Evolutionary conservation across 805 yeast species (phyloP), one percentile per base, ranked within the genome.

Genomic region (Cyberlindnera meyerae): DNA sequence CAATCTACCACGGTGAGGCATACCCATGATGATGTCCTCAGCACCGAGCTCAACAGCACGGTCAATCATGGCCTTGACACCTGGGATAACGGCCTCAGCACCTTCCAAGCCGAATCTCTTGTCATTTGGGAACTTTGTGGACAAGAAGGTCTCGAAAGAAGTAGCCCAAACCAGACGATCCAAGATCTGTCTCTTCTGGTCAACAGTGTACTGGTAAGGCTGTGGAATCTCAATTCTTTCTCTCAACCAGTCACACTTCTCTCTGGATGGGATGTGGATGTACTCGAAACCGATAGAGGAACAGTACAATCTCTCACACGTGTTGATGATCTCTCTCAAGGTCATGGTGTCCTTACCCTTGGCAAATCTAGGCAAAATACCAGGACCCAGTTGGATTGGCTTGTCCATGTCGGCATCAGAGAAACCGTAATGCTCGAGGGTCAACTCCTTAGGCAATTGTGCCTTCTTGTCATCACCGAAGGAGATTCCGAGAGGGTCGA

Each of bases 1-100:
- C 57, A 93, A 74, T 71, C 99, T 82, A 68, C 99, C 99, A 76
- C 99, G 85, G 68, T 93, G 99, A 36, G 99, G 97, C 97, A 93
- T 93, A 71, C 99, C 99, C 54, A 93, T 82, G 55, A 90, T 94
- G 44, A 93, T 80, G 62, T 90, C 97, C 66, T 89, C 96, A 36
- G 90, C 82, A 54, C 99, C 99, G 44, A 71, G 68, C 49, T 84
- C 94, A 34, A 89, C 97, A 30, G 96, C 75, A 49, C 88, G 80
- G 66, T 93, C 99, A 60, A 93, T 88, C 60, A 93, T 64, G 33
- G 96, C 83, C 71, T 93, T 93, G 73, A 93, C 81, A 70, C 97
- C 98, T 31, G 97, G 97, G 34, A 93, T 85, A 55, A 85, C 83
- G 33, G 95, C 73, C 70, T 93, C 99, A 48, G 95, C 95, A 71